phyloP scores from a whole-genome alignment of 2,329 filamentous ascomycete genomes.

The Claviceps maximensis region DNA sequence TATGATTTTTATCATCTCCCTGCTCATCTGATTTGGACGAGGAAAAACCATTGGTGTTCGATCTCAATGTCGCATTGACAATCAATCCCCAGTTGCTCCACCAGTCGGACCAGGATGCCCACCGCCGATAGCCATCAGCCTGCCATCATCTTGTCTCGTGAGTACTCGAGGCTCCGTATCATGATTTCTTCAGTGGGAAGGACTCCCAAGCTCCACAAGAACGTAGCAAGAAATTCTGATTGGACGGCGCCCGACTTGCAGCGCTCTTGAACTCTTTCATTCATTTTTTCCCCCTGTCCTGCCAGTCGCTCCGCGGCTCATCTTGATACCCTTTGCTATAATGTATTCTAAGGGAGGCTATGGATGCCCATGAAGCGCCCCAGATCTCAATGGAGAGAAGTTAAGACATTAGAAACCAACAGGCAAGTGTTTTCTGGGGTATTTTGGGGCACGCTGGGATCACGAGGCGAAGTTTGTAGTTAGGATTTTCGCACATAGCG shows the following conservation, averaged over 20 bases:
- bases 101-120: background rate
- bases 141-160: slow-evolving; percentile 1
- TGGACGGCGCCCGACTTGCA: background rate
- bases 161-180: background rate
- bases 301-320: background rate
- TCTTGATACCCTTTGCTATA: background rate
- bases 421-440: background rate
- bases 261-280: background rate
- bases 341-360: background rate
- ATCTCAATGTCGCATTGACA: background rate
- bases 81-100: background rate
- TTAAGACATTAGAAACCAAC: background rate
- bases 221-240: background rate
- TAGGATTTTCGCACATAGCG: background rate
- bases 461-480: no score
- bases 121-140: slow-evolving; percentile 4
- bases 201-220: background rate
- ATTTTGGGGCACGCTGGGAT: background rate
- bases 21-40: background rate
- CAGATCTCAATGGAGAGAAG: background rate
- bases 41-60: background rate
- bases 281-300: background rate
- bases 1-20: background rate
- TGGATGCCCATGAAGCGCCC: background rate
- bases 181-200: background rate